A percentile compares a stretch with the other conserved stretches of the same genome.
phyloP scores from a whole-genome alignment of 2,329 filamentous ascomycete species.

The Dothistroma pini region DNA sequence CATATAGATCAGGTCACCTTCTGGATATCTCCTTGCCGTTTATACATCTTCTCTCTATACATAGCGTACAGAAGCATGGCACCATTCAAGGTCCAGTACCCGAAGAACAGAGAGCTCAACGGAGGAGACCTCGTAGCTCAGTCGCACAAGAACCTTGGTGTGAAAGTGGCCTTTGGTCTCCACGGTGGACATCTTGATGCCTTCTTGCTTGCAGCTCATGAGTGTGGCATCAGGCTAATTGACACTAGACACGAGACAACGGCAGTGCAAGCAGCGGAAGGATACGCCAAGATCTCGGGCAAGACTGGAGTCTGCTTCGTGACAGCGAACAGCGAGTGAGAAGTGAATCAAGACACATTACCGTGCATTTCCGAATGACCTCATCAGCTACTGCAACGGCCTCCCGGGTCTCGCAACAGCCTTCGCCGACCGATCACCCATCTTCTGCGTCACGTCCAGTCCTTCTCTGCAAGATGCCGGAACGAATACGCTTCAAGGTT shows the following conservation, averaged over 20 bases:
- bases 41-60: background rate
- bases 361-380: slow-evolving; percentile 2
- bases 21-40: background rate
- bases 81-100: slow-evolving; percentile 30
- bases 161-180: slow-evolving; percentile 45
- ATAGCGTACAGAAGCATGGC: slow-evolving; percentile 10
- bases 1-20: background rate
- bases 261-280: slow-evolving; percentile 48
- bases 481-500: slow-evolving; percentile 47
- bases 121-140: slow-evolving; percentile 48
- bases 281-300: slow-evolving; percentile 44
- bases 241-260: slow-evolving; percentile 49
- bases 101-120: slow-evolving; percentile 40
- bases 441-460: slow-evolving; percentile 46
- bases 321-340: slow-evolving; percentile 48
- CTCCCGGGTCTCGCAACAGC: slow-evolving; percentile 47
- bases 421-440: slow-evolving; percentile 43
- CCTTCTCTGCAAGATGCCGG: slow-evolving; percentile 45
- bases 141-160: slow-evolving; percentile 41
- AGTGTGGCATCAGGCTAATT: slow-evolving; percentile 41
- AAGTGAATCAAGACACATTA: background rate
- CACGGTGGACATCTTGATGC: slow-evolving; percentile 50
- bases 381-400: slow-evolving; percentile 44
- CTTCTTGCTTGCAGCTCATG: slow-evolving; percentile 45
- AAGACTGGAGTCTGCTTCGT: slow-evolving; percentile 47